phyloP scores from a whole-genome alignment of 345 rosid genomes.

The Populus euphratica region DNA sequence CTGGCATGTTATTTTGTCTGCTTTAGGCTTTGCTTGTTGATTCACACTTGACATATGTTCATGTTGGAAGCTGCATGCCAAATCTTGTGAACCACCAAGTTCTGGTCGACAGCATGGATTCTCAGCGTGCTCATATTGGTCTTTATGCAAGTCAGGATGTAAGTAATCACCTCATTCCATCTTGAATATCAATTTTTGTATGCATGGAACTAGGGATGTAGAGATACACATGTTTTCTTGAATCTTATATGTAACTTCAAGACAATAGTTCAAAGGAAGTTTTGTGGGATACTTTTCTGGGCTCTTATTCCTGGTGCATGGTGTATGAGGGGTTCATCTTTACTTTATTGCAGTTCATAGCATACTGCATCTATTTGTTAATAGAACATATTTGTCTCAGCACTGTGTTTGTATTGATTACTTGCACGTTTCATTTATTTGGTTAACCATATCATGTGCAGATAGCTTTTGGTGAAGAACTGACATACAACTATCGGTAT shows the following conservation, averaged over 20 bases:
- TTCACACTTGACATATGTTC: conserved; percentile 1
- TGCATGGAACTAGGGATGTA: not conserved
- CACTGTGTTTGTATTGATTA: not conserved
- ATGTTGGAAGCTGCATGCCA: conserved; percentile 69
- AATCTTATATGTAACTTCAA: not conserved
- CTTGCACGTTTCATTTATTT: conserved; percentile 2
- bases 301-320: not conserved
- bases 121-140: conserved; percentile 74
- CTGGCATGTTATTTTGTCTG: not conserved
- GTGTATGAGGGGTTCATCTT: not conserved
- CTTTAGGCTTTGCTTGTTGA: not conserved
- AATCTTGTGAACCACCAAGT: conserved; percentile 84
- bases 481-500: conserved; percentile 59
- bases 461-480: conserved; percentile 92
- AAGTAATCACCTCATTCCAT: conserved; percentile 32
- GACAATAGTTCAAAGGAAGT: not conserved
- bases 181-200: not conserved
- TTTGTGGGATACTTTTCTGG: not conserved
- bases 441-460: conserved; percentile 36
- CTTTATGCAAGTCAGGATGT: conserved; percentile 85
- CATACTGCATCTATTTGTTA: not conserved
- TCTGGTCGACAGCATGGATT: conserved; percentile 85
- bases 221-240: conserved; percentile 1
- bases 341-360: not conserved
- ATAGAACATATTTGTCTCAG: not conserved